A percentile compares a stretch with the other conserved stretches of the same genome.
phyloP scores from a whole-genome alignment of 2,329 filamentous ascomycete species.

The Penicillium sp. region DNA sequence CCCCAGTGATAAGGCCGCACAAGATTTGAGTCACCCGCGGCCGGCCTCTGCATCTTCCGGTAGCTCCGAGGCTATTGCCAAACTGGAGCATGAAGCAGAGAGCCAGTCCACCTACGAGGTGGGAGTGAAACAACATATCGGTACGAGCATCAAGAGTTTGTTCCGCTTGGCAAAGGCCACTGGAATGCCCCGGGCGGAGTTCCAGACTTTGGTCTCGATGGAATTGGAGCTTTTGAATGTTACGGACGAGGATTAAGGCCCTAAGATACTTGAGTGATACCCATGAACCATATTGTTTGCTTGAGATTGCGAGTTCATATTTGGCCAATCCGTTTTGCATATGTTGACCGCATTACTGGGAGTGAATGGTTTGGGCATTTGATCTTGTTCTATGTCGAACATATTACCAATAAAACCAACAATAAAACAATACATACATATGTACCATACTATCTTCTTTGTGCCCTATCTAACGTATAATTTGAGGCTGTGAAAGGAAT shows the following conservation, averaged over 20 bases:
- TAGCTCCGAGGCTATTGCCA: conserved; percentile 49
- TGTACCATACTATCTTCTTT: background rate
- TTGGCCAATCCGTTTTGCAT: conserved; percentile 8
- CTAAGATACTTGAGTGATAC: conserved; percentile 20
- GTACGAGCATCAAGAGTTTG: conserved; percentile 63
- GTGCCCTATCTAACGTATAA: background rate
- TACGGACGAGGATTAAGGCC: conserved; percentile 49
- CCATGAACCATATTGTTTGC: conserved; percentile 21
- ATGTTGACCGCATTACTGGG: conserved; percentile 6
- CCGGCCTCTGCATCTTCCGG: conserved; percentile 44
- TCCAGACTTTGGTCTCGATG: conserved; percentile 58
- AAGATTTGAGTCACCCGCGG: conserved; percentile 44
- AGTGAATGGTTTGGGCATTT: background rate
- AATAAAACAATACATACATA: background rate
- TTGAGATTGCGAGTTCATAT: conserved; percentile 10
- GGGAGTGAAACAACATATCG: conserved; percentile 63
- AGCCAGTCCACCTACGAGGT: conserved; percentile 56
- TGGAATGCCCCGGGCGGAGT: conserved; percentile 60
- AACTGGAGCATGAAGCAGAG: conserved; percentile 55
- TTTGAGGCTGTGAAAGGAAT: background rate
- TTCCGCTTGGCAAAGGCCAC: conserved; percentile 60
- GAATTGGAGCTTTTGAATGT: conserved; percentile 60
- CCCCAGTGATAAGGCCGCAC: conserved; percentile 25
- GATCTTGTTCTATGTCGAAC: background rate
- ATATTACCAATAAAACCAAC: background rate